Conservation (phyloP, 345 rosid genomes). For the Firmiana major region DNA sequence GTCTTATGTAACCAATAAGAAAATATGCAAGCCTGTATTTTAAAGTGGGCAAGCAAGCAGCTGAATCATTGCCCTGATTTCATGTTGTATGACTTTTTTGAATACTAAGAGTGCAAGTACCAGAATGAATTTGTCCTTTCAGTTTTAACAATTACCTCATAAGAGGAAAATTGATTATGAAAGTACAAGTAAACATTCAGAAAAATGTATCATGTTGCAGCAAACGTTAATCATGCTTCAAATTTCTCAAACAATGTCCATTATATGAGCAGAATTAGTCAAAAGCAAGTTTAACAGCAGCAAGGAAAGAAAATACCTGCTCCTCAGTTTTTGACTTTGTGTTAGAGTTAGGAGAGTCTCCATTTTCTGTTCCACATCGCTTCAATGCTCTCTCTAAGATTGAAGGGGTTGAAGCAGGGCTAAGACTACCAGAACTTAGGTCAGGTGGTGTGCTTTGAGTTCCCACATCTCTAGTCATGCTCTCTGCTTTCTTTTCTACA, state of each 20-base stretch:
- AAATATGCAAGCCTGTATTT: background rate
- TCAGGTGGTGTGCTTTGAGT: constrained; percentile 71
- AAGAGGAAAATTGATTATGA: background rate
- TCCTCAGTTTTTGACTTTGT: constrained; percentile 36
- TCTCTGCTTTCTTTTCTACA: constrained; percentile 50
- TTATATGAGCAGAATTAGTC: background rate
- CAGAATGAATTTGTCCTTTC: background rate
- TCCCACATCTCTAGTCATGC: constrained; percentile 70
- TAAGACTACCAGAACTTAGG: constrained; percentile 52
- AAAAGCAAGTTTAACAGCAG: background rate
- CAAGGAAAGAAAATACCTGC: constrained; percentile 37
- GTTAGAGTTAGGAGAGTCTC: constrained; percentile 44
- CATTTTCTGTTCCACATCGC: constrained; percentile 41
- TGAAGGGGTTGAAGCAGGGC: constrained; percentile 81
- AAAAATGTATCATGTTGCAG: background rate
- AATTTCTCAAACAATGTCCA: background rate
- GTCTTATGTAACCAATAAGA: background rate
- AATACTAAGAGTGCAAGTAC: background rate
- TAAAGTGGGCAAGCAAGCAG: background rate
- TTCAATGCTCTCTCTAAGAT: constrained; percentile 46
- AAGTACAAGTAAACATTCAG: background rate
- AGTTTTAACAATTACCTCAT: background rate
- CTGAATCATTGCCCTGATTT: background rate
- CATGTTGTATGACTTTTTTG: background rate
- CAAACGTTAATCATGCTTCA: background rate